Evolutionary conservation across 164 flowering plant genomes (phyloP).

Genomic region (Akebia trifoliata): DNA sequence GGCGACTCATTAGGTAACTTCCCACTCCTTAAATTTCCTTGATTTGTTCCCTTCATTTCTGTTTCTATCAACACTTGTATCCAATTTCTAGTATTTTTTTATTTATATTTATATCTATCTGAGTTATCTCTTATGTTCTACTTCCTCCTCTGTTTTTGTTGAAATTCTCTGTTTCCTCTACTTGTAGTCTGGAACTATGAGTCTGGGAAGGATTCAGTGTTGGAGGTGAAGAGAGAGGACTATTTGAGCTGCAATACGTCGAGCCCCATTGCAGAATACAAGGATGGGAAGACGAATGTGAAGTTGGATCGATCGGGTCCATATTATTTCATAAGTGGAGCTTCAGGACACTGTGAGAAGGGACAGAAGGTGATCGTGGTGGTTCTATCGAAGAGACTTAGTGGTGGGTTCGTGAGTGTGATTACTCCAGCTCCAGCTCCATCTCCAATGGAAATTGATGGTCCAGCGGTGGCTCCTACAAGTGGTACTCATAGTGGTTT

Average conservation of each 20-base stretch:
- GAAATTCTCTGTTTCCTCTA: neutral
- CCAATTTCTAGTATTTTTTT: neutral
- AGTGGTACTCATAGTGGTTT: too few species aligned
- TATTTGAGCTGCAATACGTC: conserved; percentile 37
- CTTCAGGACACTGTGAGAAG: conserved; percentile 35
- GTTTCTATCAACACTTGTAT: too few species aligned
- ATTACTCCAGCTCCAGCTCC: too few species aligned
- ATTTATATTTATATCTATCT: neutral
- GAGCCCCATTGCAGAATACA: conserved; percentile 31
- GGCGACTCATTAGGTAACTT: neutral
- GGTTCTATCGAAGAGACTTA: conserved; percentile 29
- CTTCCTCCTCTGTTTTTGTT: neutral
- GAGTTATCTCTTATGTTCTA: neutral
- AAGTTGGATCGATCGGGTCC: conserved; percentile 43
- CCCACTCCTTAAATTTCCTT: neutral
- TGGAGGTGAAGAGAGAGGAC: conserved; percentile 34
- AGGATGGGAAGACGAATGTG: conserved; percentile 40
- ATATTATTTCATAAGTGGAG: conserved; percentile 47
- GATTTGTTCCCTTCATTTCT: too few species aligned
- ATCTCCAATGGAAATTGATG: too few species aligned
- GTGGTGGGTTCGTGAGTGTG: too few species aligned
- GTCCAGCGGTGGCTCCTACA: too few species aligned
- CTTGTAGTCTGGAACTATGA: conserved; percentile 37
- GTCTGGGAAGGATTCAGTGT: conserved; percentile 31
- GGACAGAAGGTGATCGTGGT: conserved; percentile 49